Percentiles rank a stretch among this genome's conserved stretches.
phyloP scores from a whole-genome alignment of 257 asterid genomes.

The Solanum sejunctum region DNA sequence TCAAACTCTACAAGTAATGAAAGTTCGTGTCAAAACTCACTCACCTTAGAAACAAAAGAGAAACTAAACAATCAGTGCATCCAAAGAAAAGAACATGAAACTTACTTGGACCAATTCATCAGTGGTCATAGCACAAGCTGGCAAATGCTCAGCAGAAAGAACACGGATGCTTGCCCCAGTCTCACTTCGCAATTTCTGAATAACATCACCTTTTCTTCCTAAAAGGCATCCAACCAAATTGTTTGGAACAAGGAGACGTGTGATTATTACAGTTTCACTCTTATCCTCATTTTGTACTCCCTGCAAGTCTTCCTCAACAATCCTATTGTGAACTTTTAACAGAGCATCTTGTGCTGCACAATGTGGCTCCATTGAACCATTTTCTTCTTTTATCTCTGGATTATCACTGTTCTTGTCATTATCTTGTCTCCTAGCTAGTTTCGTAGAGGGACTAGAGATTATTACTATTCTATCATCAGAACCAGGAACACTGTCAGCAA shows the following conservation, averaged over 20 bases:
- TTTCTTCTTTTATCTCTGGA: slow-evolving; percentile 9
- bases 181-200: slow-evolving; percentile 66
- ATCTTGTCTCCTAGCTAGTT: slow-evolving; percentile 24
- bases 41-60: not conserved
- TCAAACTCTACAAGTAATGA: not conserved
- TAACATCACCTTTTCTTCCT: slow-evolving; percentile 79
- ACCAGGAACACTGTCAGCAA: slow-evolving; percentile 62
- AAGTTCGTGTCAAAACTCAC: not conserved
- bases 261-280: slow-evolving; percentile 39
- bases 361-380: slow-evolving; percentile 28
- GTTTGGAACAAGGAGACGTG: slow-evolving; percentile 62
- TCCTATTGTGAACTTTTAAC: slow-evolving; percentile 63
- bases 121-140: slow-evolving; percentile 46
- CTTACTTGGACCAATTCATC: slow-evolving; percentile 74
- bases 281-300: slow-evolving; percentile 20
- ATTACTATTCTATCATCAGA: slow-evolving; percentile 67
- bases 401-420: slow-evolving; percentile 10
- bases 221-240: slow-evolving; percentile 60
- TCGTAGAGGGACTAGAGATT: slow-evolving; percentile 47
- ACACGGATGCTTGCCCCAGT: slow-evolving; percentile 78
- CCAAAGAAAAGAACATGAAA: not conserved
- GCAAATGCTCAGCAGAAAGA: slow-evolving; percentile 55
- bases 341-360: slow-evolving; percentile 90
- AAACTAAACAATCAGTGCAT: not conserved
- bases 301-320: slow-evolving; percentile 49